Base-by-base conservation (phyloP, 2,329 filamentous ascomycete species). In the Decorospora gaudefroyi region DNA sequence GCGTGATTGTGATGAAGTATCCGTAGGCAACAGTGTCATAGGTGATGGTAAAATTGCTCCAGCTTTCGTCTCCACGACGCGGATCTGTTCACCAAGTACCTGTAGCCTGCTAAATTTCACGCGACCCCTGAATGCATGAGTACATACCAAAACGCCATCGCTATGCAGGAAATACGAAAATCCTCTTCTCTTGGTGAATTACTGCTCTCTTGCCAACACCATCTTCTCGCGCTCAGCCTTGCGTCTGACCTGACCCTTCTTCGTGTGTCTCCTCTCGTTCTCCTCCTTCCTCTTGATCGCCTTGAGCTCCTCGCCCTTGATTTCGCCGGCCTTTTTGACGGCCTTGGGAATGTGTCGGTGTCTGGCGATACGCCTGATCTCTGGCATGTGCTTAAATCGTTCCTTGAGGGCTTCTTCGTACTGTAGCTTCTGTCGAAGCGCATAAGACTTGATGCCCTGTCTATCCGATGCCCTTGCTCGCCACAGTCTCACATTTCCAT, bases 241-340 rank as follows among this genome's bases (percentile, higher is more conserved):
- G 61, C 88, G 78, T 70, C 82, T 81, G 69, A 85, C 78, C 59
- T 86, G 83, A 60, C 89, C 86, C 77, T 93, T 92, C 77, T 87
- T 90, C 46, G 84, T 87, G 71, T 99, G 92, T 71, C 88, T 90
- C 56, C 93, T 81, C 73, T 95, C 88, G 68, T 99, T 99, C 77
- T 99, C 93, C 64, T 96, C 88, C 59, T 85, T 85, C 61, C 89
- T 80, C 83, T 95, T 96, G 70, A 96, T 87, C 22, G 88, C 82
- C 71, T 84, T 84, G 61, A 96, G 71, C 72, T 97, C 93, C 66
- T 95, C 90, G 45, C 76, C 76, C 83, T 99, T 99, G 74, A 97
- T 97, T 77, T 96, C 88, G 34, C 81, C 84, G 3, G 92, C 92
- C 82, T 96, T 97, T 85, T 96, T 96, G 56, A 97, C 84, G 44